phyloP scores from a whole-genome alignment of 352 stramenopile genomes.

The Phytophthora podocarpi region DNA sequence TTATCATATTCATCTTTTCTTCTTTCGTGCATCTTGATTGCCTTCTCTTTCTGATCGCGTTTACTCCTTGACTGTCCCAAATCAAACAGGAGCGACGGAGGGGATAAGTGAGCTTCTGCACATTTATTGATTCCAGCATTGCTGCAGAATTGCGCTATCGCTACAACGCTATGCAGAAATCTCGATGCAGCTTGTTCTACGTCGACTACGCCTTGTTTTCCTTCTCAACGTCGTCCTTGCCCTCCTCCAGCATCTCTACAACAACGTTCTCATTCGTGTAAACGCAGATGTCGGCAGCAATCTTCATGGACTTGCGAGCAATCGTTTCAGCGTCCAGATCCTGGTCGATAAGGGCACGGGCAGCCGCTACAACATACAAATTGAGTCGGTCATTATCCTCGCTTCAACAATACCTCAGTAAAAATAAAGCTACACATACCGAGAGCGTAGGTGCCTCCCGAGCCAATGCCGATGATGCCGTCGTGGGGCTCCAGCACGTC shows the following conservation, averaged over 20 bases:
- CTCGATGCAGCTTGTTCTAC: slow-evolving; percentile 6
- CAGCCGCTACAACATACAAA: slow-evolving; percentile 78
- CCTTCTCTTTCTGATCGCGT: background rate
- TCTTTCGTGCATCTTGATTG: background rate
- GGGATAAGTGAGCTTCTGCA: background rate
- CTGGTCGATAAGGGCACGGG: slow-evolving; percentile 95
- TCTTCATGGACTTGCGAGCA: slow-evolving; percentile 93
- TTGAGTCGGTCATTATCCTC: background rate
- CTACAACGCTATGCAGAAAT: background rate
- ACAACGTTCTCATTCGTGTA: slow-evolving; percentile 99
- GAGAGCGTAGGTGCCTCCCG: slow-evolving; percentile 93
- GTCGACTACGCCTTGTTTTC: slow-evolving; percentile 44
- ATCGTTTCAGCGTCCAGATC: slow-evolving; percentile 95
- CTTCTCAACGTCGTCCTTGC: slow-evolving; percentile 21
- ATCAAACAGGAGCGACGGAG: background rate
- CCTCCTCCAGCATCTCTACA: slow-evolving; percentile 89
- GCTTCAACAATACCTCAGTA: background rate
- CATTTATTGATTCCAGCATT: slow-evolving; percentile 23
- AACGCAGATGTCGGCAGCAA: slow-evolving; percentile 98
- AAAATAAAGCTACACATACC: slow-evolving; percentile 57
- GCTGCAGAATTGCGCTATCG: slow-evolving; percentile 1
- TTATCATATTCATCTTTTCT: slow-evolving; percentile 21
- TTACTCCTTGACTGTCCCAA: no score
- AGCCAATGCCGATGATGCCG: slow-evolving; percentile 96
- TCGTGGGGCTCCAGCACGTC: slow-evolving; percentile 98